Percentiles rank a stretch among this genome's conserved stretches.
Conservation (phyloP, 2,329 filamentous ascomycete genomes). For the Paraconiothyrium brasiliense region DNA sequence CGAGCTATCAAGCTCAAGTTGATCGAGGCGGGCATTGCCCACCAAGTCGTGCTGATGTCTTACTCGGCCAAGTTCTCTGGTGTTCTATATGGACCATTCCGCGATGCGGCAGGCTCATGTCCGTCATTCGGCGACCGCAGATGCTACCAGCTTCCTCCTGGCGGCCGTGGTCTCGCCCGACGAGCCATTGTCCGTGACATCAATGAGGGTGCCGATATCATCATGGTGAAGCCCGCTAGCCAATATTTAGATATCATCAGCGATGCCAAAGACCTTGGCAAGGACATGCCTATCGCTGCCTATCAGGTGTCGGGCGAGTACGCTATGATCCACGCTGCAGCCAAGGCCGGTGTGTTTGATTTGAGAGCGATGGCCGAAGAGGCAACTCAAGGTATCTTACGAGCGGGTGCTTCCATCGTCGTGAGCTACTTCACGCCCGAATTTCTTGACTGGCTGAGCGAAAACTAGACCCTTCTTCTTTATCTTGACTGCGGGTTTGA, state of each 20-base stretch:
- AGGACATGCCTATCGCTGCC: slow-evolving; percentile 89
- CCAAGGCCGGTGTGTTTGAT: slow-evolving; percentile 96
- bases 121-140: slow-evolving; percentile 94
- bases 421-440: slow-evolving; percentile 94
- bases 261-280: slow-evolving; percentile 93
- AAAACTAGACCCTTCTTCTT: slow-evolving; percentile 22
- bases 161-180: slow-evolving; percentile 88
- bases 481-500: neutral
- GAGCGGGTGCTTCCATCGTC: slow-evolving; percentile 92
- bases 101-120: slow-evolving; percentile 89
- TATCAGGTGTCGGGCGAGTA: slow-evolving; percentile 98
- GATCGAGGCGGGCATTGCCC: slow-evolving; percentile 92
- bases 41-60: slow-evolving; percentile 93
- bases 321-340: slow-evolving; percentile 96
- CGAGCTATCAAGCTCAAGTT: slow-evolving; percentile 97
- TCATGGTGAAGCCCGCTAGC: slow-evolving; percentile 98
- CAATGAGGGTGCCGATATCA: slow-evolving; percentile 92
- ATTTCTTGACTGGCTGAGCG: slow-evolving; percentile 69
- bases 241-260: slow-evolving; percentile 98
- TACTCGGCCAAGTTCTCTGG: slow-evolving; percentile 98
- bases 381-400: slow-evolving; percentile 89
- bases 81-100: slow-evolving; percentile 95
- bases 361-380: slow-evolving; percentile 95
- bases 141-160: slow-evolving; percentile 96
- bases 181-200: slow-evolving; percentile 92